Evolutionary conservation across 2,329 filamentous ascomycete genomes (phyloP).

Genomic region (Fusarium torreyae): DNA sequence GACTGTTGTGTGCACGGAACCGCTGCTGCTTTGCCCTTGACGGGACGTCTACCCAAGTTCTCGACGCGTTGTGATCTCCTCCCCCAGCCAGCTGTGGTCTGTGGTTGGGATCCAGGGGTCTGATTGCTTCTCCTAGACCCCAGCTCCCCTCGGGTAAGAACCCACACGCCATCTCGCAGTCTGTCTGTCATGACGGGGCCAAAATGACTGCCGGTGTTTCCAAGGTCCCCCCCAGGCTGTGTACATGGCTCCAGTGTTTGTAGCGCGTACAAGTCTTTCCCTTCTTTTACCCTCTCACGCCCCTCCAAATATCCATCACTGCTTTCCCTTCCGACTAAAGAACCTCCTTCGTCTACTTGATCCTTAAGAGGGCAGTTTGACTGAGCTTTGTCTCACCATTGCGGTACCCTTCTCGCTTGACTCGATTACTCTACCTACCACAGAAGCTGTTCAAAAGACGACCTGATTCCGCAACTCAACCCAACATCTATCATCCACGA

Average conservation of each 20-base stretch:
- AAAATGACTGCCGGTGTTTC: slow-evolving; percentile 48
- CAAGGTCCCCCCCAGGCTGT: slow-evolving; percentile 39
- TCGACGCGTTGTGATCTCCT: slow-evolving; percentile 47
- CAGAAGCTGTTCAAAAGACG: slow-evolving; percentile 50
- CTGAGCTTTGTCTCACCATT: slow-evolving; percentile 54
- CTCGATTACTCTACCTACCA: slow-evolving; percentile 40
- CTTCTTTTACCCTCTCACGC: slow-evolving; percentile 57
- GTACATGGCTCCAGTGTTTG: slow-evolving; percentile 28
- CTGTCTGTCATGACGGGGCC: slow-evolving; percentile 49
- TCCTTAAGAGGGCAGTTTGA: slow-evolving; percentile 53
- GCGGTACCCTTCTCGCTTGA: slow-evolving; percentile 53
- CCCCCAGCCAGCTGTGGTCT: slow-evolving; percentile 33
- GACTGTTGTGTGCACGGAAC: slow-evolving; percentile 20
- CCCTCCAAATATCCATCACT: slow-evolving; percentile 50
- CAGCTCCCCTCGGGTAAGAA: slow-evolving; percentile 49
- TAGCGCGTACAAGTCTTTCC: slow-evolving; percentile 50
- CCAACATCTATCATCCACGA: slow-evolving; percentile 31
- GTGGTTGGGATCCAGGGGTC: slow-evolving; percentile 46
- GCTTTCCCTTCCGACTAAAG: slow-evolving; percentile 49
- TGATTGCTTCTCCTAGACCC: slow-evolving; percentile 49
- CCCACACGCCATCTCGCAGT: slow-evolving; percentile 53
- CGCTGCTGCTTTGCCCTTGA: slow-evolving; percentile 37
- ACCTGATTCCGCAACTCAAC: slow-evolving; percentile 41
- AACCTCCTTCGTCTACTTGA: slow-evolving; percentile 54
- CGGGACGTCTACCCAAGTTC: slow-evolving; percentile 18